phyloP scores from a whole-genome alignment of 148 eudicot genomes.

The Rhododendron simsii region DNA sequence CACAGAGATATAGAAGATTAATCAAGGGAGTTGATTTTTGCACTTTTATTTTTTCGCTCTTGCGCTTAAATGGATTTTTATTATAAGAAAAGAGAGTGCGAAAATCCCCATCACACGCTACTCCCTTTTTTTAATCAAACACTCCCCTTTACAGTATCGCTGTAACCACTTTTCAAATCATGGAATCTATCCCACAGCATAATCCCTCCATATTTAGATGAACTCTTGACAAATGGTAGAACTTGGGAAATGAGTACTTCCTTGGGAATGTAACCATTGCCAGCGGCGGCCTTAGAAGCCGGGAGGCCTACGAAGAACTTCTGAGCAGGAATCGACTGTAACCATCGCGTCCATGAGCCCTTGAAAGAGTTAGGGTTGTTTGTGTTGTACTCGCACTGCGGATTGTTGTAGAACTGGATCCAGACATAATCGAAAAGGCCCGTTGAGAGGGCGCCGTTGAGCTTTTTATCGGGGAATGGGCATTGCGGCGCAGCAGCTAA shows the following conservation, averaged over 20 bases:
- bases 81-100: not conserved
- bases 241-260: constrained; percentile 17
- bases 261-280: constrained; percentile 19
- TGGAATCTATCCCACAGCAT: constrained; percentile 22
- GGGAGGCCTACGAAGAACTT: constrained; percentile 27
- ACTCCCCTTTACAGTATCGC: constrained; percentile 11
- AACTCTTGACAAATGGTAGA: constrained; percentile 19
- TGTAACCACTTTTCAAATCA: constrained; percentile 12
- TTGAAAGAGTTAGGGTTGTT: constrained; percentile 3
- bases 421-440: constrained; percentile 20
- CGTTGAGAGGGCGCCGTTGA: constrained; percentile 13
- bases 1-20: too few species aligned
- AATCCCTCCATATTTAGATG: constrained; percentile 25
- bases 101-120: too few species aligned
- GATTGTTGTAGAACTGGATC: constrained; percentile 30
- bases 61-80: not conserved
- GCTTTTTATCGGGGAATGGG: constrained; percentile 15
- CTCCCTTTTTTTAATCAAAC: not conserved
- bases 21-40: not conserved
- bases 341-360: constrained; percentile 21
- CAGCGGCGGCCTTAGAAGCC: constrained; percentile 17
- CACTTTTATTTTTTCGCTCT: too few species aligned
- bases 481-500: constrained; percentile 29
- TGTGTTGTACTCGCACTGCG: constrained; percentile 15
- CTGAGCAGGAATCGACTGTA: not conserved